Percentiles rank a stretch among this genome's conserved stretches.
phyloP scores from a whole-genome alignment of 2,329 filamentous ascomycete genomes.

The Curvularia sp. region DNA sequence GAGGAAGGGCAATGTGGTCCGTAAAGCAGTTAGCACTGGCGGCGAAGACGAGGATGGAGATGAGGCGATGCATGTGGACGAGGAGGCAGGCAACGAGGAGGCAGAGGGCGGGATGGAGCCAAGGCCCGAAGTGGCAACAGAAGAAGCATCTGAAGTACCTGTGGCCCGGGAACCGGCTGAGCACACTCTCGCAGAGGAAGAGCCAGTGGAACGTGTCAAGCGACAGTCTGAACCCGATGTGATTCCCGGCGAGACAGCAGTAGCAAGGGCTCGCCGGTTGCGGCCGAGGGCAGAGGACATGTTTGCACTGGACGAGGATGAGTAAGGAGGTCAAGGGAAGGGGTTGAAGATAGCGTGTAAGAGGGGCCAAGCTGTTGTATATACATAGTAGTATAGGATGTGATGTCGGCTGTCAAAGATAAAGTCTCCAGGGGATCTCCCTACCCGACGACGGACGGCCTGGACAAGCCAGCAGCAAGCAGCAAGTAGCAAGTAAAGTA shows the following conservation, averaged over 20 bases:
- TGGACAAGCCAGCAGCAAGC: slow-evolving; percentile 3
- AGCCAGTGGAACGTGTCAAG: slow-evolving; percentile 5
- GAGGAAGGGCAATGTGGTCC: slow-evolving; percentile 26
- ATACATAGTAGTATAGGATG: no score
- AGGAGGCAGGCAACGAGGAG: slow-evolving; percentile 15
- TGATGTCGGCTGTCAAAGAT: no score
- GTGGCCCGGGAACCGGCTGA: background rate
- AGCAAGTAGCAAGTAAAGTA: no score
- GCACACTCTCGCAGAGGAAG: background rate
- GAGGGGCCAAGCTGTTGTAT: background rate
- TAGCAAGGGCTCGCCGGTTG: slow-evolving; percentile 45
- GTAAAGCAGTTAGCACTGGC: slow-evolving; percentile 16
- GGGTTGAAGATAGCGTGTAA: slow-evolving; percentile 14
- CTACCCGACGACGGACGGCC: background rate
- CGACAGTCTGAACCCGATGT: slow-evolving; percentile 11
- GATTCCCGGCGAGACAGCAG: slow-evolving; percentile 44
- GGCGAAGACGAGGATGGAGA: slow-evolving; percentile 24
- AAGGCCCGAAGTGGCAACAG: background rate
- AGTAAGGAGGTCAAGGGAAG: background rate
- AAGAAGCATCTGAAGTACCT: background rate
- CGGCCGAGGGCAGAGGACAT: slow-evolving; percentile 51
- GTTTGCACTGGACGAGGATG: slow-evolving; percentile 45
- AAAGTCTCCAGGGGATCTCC: background rate
- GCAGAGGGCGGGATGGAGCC: slow-evolving; percentile 6
- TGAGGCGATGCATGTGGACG: slow-evolving; percentile 35